Evolutionary conservation across 2,329 filamentous ascomycete genomes (phyloP), one percentile per base, ranked within the genome.

Genomic region (Cercospora sp.): DNA sequence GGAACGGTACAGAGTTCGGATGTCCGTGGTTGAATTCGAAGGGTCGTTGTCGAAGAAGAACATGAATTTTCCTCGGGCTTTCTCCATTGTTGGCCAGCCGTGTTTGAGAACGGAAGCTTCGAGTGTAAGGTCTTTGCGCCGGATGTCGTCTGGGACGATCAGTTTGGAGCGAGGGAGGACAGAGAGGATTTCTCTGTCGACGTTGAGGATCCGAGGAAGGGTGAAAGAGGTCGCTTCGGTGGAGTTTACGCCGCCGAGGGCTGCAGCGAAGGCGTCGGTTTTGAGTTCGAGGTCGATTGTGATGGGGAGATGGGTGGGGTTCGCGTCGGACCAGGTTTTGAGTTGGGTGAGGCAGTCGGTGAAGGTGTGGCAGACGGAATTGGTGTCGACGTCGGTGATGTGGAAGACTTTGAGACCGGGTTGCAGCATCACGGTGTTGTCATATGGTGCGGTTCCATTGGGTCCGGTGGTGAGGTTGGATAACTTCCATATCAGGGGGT

Each of bases 1-100:
- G 28, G 75, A 72, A 13, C 73, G 77, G 73, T 85, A 85, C n/a
- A 79, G 71, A 28, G 78, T 74, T 43, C 81, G 79, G 3, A 81
- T 75, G 18, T 73, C 57, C 10, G 67, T 30, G 9, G 74, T 37
- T 70, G 75, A 18, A 78, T 74, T 65, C 16, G 80, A 79, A 0
- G 81, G 81, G 30, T 82, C 81, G 71, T 85, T 85, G 73, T 85
- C 84, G 77, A 85, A 84, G 70, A 82, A 80, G 77, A 85, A 85
- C 68, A 85, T 78, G 72, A 85, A 79, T 32, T 81, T 79, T 4
- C 83, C 83, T 10, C 82, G 76, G 0, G 81, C 80, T 2, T 79
- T 78, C 2, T 81, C 78, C 2, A 86, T 77, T 12, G 79, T 79
- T 0, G 84, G 84, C 83, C 84, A 85, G n/a, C 84, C 84, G 63